Conservation (phyloP, 148 eudicot genomes). For the Dysphania ambrosioides region DNA sequence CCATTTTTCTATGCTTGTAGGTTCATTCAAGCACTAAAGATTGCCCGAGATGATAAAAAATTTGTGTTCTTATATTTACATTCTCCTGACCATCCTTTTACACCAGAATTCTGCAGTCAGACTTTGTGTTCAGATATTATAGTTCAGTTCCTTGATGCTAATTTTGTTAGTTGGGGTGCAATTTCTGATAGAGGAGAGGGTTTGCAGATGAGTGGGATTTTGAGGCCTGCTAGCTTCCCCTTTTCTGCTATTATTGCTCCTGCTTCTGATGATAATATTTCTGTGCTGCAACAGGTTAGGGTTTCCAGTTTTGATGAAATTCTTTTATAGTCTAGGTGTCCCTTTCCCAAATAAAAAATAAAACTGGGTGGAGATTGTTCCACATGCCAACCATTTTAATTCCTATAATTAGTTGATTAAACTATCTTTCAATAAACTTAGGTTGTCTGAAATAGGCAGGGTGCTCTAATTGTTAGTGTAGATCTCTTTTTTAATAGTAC, state of each 20-base stretch:
- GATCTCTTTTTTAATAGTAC: neutral
- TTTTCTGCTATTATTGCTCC: constrained; percentile 88
- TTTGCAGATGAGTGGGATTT: constrained; percentile 45
- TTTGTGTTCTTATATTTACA: constrained; percentile 76
- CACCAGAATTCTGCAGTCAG: constrained; percentile 55
- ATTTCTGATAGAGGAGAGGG: constrained; percentile 63
- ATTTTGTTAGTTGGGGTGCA: constrained; percentile 84
- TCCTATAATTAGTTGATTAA: neutral
- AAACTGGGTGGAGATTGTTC: neutral
- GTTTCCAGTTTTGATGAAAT: neutral
- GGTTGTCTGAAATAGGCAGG: neutral
- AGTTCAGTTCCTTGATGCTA: constrained; percentile 77
- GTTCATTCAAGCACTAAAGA: constrained; percentile 59
- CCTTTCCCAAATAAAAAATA: neutral
- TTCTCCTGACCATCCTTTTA: constrained; percentile 69
- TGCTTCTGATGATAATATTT: constrained; percentile 55
- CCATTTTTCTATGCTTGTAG: constrained; percentile 89
- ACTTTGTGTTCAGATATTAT: constrained; percentile 73
- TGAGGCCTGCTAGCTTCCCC: constrained; percentile 63
- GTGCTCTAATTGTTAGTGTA: neutral
- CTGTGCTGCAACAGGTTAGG: constrained; percentile 75
- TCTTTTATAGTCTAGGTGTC: too few relatives aligned
- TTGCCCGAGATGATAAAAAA: constrained; percentile 66
- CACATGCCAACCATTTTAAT: constrained; percentile 12
- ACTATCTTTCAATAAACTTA: constrained; percentile 4